Evolutionary conservation across 805 yeast species (phyloP).

Genomic region (Suhomyces prunicola): DNA sequence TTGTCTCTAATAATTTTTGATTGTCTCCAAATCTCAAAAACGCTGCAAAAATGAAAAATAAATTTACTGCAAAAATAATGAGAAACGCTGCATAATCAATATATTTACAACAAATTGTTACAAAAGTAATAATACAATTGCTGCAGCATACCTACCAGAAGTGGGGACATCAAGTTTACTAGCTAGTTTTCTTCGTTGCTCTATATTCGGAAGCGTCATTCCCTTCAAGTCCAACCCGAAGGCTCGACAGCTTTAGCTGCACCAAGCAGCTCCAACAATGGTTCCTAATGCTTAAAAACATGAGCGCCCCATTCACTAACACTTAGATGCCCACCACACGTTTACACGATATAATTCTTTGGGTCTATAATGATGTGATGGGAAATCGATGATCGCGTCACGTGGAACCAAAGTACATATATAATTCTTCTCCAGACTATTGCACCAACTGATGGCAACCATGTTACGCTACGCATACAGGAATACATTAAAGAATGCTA

Average conservation of each 20-base stretch:
- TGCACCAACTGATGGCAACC: background rate
- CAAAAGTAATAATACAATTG: no score
- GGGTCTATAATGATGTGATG: background rate
- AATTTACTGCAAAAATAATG: background rate
- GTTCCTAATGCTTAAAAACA: no score
- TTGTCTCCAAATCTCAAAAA: background rate
- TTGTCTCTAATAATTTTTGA: background rate
- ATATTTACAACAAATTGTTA: background rate
- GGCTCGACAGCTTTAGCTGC: no score
- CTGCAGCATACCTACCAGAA: background rate
- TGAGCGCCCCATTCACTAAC: no score
- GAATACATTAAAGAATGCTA: background rate
- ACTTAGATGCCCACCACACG: no score
- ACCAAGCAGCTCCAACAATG: no score
- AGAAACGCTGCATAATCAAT: background rate
- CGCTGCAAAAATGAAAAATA: background rate
- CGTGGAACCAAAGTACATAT: background rate
- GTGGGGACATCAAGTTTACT: no score
- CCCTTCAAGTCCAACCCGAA: no score
- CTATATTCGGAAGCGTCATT: no score
- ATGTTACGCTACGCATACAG: background rate
- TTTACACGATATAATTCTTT: background rate
- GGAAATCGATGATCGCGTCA: background rate
- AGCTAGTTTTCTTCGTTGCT: no score
- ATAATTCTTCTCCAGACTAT: background rate